phyloP scores from a whole-genome alignment of 306 rosid species.

The Carpinus fangiana region DNA sequence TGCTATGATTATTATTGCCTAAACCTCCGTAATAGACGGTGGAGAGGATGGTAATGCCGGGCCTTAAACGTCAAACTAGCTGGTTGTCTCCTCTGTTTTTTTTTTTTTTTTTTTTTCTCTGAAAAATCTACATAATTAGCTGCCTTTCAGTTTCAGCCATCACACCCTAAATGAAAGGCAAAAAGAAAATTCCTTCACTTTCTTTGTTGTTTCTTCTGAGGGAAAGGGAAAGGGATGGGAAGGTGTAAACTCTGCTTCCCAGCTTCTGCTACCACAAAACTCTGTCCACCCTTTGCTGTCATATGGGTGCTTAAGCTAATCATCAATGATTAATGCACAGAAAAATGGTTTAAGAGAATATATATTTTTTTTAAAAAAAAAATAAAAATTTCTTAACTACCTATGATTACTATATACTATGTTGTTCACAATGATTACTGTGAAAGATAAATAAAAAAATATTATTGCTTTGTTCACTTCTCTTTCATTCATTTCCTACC shows the following conservation, averaged over 20 bases:
- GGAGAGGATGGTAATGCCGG: constrained; percentile 18
- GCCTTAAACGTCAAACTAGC: constrained; percentile 28
- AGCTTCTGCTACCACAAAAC: background rate
- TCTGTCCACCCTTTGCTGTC: constrained; percentile 20
- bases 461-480: too few relatives aligned
- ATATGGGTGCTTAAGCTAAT: constrained; percentile 13
- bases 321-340: constrained; percentile 26
- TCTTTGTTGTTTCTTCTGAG: background rate
- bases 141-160: background rate
- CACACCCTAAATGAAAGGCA: background rate
- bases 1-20: background rate
- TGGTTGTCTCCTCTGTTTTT: background rate
- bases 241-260: background rate
- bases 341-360: background rate
- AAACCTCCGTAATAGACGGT: constrained; percentile 33
- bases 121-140: background rate
- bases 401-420: background rate
- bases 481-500: too few relatives aligned
- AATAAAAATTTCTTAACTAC: background rate
- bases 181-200: background rate
- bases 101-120: background rate
- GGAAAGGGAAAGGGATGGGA: background rate
- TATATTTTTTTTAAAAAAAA: background rate
- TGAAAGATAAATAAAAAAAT: too few relatives aligned
- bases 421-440: too few relatives aligned